These are phyloP conservation scores for Candida odintsovae DNA, from an alignment of 805 yeast genomes.

Conservation along the genomic window DNA sequence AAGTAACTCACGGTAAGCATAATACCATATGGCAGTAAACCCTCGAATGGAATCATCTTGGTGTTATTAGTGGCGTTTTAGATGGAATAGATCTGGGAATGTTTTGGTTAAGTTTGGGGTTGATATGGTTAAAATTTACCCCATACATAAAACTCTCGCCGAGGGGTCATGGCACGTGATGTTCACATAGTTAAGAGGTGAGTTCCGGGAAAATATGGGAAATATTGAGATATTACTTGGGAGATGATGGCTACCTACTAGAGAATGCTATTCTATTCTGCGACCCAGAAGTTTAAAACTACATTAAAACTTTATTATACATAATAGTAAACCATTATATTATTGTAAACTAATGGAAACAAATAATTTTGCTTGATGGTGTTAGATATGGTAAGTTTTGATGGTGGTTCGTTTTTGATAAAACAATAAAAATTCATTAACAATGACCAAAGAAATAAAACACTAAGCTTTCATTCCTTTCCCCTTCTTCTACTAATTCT, in stretches of 20 bases:
- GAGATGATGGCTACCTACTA: too few relatives aligned
- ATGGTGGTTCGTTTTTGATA: not conserved
- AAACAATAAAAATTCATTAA: not conserved
- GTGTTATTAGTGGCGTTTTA: not conserved
- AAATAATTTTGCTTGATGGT: slow-evolving; percentile 6
- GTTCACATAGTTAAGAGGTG: too few relatives aligned
- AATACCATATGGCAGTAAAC: slow-evolving; percentile 54
- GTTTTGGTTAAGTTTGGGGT: not conserved
- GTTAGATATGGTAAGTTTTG: slow-evolving; percentile 7
- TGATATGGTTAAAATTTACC: not conserved
- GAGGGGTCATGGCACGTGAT: not conserved
- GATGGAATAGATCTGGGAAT: not conserved
- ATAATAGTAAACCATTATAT: slow-evolving; percentile 6
- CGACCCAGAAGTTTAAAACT: not conserved
- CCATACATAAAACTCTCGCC: not conserved
- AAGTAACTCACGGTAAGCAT: slow-evolving; percentile 37
- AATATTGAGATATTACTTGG: too few relatives aligned
- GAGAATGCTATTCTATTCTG: too few relatives aligned
- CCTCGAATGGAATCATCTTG: slow-evolving; percentile 64
- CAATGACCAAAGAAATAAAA: not conserved
- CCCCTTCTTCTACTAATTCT: not conserved
- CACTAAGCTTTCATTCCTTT: not conserved
- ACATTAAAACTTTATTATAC: slow-evolving; percentile 1
- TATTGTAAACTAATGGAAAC: slow-evolving; percentile 3
- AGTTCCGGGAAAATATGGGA: too few relatives aligned